A percentile compares a stretch with the other conserved stretches of the same genome.
These are phyloP conservation scores for Kurtzmaniella quercitrusa DNA, from an alignment of 1,139 yeast genomes.

Conservation along the genomic window DNA sequence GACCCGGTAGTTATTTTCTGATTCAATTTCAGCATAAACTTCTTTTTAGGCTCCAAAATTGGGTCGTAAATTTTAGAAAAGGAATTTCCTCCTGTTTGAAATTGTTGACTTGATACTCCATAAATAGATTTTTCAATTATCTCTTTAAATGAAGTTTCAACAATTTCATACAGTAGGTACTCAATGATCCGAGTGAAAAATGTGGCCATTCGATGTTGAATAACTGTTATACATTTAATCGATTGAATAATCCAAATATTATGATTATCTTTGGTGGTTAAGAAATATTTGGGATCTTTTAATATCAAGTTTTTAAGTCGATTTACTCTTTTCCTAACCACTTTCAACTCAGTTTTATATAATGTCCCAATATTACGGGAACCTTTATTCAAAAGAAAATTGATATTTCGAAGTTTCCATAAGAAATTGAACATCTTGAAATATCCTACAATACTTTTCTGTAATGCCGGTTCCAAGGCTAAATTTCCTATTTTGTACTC, in stretches of 20 bases:
- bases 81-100: constrained; percentile 9
- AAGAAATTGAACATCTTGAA: constrained; percentile 79
- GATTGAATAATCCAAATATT: constrained; percentile 26
- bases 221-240: constrained; percentile 37
- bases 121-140: constrained; percentile 23
- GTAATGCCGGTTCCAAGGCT: constrained; percentile 45
- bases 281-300: constrained; percentile 5
- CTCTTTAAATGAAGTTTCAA: constrained; percentile 38
- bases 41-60: not conserved
- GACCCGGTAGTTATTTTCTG: constrained; percentile 11
- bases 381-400: constrained; percentile 44
- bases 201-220: constrained; percentile 42
- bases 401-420: constrained; percentile 71
- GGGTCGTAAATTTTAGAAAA: not conserved
- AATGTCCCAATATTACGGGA: constrained; percentile 30
- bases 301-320: constrained; percentile 10
- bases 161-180: constrained; percentile 45
- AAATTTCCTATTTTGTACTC: constrained; percentile 65
- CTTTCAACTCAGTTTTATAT: constrained; percentile 30
- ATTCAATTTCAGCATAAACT: constrained; percentile 8
- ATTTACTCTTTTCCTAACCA: constrained; percentile 13
- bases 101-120: constrained; percentile 11
- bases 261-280: constrained; percentile 19
- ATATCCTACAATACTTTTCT: constrained; percentile 50
- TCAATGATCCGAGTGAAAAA: constrained; percentile 41